Base-by-base conservation (phyloP, 2,329 filamentous ascomycete genomes). In the Ophiostoma fasciatum region DNA sequence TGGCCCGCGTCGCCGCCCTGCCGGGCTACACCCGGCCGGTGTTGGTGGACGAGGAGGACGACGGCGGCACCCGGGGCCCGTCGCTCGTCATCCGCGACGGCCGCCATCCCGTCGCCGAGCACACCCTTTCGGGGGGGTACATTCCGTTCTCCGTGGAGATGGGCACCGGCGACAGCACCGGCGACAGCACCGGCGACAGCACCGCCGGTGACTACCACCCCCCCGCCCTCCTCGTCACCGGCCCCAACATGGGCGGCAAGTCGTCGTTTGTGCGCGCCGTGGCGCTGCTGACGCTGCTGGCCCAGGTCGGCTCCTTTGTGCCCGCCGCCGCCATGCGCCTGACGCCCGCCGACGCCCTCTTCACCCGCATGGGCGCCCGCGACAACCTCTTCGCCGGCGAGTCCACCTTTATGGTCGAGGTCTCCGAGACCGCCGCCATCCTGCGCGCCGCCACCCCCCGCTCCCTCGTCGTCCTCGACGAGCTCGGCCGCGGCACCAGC, bases 181-280 rank as follows among this genome's bases (percentile, higher is more conserved):
- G 0, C 69, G 23, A 13, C 17, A 22, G 19, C 3, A 17, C 7
- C 22, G 11, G 22, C 22, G 27, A 28, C 27, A 13, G 8, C 3
- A 14, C 13, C 27, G 14, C 11, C 4, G 27, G 9, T 5, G 14
- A 6, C 14, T 6, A 5, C 7, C 82, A 6, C n/a, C 36, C 39
- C 14, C 33, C 10, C 4, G 83, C 84, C 3, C 72, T 94, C 46
- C 77, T 96, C 38, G 78, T 98, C 49, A 98, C 90, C 0, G 90
- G 90, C 0, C 90, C 90, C 21, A 98, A 98, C 61, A 98, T 98
- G 90, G 90, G 90, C 49, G 90, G 90, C 38, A 98, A 98, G 54
- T 94, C 84, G n/a, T 90, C 81, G 39, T 98, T 94, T 55, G 88
- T 98, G 17, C 83, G 90, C 36, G 82, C 87, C 46, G 76, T 93